A percentile compares a stretch with the other conserved stretches of the same genome.
These are phyloP conservation scores for Fusarium tanahbumbuense DNA, from an alignment of 2,329 filamentous ascomycete species.

Conservation along the genomic window DNA sequence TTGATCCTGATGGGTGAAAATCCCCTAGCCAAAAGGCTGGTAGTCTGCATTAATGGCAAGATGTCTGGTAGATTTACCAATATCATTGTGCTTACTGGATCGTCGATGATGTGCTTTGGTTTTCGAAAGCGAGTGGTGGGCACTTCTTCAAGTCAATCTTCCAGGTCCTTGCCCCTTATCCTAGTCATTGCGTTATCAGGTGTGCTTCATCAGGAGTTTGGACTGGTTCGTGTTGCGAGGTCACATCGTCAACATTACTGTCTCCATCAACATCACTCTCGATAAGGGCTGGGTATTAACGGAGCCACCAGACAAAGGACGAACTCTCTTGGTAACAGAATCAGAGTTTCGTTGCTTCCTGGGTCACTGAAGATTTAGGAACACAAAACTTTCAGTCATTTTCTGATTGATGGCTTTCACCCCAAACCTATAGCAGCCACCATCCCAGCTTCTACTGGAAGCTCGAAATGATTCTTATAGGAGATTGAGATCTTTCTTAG, in stretches of 20 bases:
- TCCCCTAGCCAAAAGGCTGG: neutral
- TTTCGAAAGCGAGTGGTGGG: neutral
- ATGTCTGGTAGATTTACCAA: neutral
- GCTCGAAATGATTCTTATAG: neutral
- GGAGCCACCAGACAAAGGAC: neutral
- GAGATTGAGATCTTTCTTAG: no score
- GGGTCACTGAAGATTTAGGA: accelerated
- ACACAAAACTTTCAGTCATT: neutral
- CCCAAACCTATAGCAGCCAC: accelerated
- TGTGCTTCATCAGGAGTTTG: neutral
- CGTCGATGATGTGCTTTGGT: neutral
- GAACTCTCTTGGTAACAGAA: neutral
- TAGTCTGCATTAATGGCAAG: neutral
- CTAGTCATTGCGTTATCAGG: neutral
- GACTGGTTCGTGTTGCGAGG: neutral
- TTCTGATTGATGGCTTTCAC: neutral
- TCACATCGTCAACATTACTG: neutral
- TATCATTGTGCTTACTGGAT: neutral
- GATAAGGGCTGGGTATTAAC: neutral
- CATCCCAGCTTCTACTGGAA: neutral
- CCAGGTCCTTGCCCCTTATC: neutral
- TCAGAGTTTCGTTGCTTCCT: neutral
- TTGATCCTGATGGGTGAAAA: neutral
- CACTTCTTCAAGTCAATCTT: neutral
- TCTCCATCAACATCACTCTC: neutral